Base-by-base conservation (phyloP, 1,284 basidiomycete species). In the Puccinia hordei region DNA sequence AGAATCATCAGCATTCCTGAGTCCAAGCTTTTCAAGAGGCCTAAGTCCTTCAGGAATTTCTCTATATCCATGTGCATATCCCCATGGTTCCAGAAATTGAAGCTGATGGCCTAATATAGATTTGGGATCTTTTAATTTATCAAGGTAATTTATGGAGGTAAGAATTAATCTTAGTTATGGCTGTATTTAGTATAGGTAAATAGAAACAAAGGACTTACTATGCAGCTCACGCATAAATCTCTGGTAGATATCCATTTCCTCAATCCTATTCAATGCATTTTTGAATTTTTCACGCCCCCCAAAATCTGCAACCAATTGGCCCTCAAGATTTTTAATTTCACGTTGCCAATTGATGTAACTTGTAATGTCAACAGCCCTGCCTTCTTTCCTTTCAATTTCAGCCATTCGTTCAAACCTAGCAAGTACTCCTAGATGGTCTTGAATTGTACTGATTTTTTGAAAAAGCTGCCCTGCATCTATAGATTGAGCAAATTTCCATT, bases 31-130 rank as follows among this genome's bases (percentile, higher is more conserved):
- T n/a, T 63, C 3, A 5, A 35, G 6, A 38, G 33, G 59, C 13
- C 17, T 49, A 19, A 2, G 35, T 3, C 22, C 17, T 63, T n/a
- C 22, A 15, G 61, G 35, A n/a, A 41, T 63, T 9, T 63, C 35
- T 22, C 2, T 1, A 6, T 13, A 63, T 1, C 22, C 22, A 35
- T n/a, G 57, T 8, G 10, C 33, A 27, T 59, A 59, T 59, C 57
- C 57, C 57, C 57, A 59, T 33, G 57, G 57, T 33, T 59, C 57
- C 12, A 59, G 30, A 33, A 59, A 33, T 19, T 59, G 57, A 59
- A 59, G 57, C 10, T 63, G 61, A 19, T 41, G 22, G 33, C 61
- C 61, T n/a, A 19, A 41, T 8, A 38, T 9, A 22, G 61, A 63
- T 63, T 13, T 38, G 5, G 61, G 61, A 13, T 38, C 61, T 63